A percentile compares a stretch with the other conserved stretches of the same genome.
Conservation (phyloP, 2,329 filamentous ascomycete species). For the Cercospora zeina region DNA sequence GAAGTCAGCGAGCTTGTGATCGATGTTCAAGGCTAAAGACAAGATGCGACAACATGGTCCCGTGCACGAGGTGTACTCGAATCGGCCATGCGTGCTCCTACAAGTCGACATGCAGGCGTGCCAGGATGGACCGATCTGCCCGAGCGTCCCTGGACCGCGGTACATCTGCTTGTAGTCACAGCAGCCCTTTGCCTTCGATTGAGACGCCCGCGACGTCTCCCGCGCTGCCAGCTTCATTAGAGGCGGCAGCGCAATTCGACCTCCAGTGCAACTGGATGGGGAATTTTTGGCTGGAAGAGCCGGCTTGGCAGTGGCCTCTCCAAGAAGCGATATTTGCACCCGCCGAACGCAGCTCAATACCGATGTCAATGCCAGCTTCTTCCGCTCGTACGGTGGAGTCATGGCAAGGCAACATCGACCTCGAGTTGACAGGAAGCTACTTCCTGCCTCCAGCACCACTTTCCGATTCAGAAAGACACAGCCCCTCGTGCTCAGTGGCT, state of each 20-base stretch:
- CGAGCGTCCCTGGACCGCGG: slow-evolving; percentile 16
- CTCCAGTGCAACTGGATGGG: neutral
- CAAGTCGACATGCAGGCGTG: slow-evolving; percentile 21
- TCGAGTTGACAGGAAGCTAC: neutral
- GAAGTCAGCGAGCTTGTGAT: slow-evolving; percentile 28
- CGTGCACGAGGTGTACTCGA: slow-evolving; percentile 26
- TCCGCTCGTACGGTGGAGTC: neutral
- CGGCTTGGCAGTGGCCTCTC: slow-evolving; percentile 19
- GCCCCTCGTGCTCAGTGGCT: neutral
- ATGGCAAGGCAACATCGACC: neutral
- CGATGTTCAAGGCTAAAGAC: slow-evolving; percentile 29
- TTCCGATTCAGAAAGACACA: slow-evolving; percentile 12
- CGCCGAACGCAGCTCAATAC: neutral
- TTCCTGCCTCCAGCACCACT: neutral
- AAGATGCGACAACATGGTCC: slow-evolving; percentile 26
- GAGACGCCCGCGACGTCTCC: slow-evolving; percentile 10
- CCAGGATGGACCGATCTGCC: slow-evolving; percentile 22
- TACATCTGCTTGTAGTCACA: slow-evolving; percentile 10
- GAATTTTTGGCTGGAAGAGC: slow-evolving; percentile 15
- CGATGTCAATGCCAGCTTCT: neutral
- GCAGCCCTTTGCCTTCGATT: slow-evolving; percentile 1
- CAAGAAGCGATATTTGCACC: neutral
- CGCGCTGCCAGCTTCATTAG: neutral
- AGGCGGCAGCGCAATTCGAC: neutral
- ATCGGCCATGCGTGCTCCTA: slow-evolving; percentile 26